Base-by-base conservation (phyloP, 163 green algal species). In the Prototheca wickerhamii region DNA sequence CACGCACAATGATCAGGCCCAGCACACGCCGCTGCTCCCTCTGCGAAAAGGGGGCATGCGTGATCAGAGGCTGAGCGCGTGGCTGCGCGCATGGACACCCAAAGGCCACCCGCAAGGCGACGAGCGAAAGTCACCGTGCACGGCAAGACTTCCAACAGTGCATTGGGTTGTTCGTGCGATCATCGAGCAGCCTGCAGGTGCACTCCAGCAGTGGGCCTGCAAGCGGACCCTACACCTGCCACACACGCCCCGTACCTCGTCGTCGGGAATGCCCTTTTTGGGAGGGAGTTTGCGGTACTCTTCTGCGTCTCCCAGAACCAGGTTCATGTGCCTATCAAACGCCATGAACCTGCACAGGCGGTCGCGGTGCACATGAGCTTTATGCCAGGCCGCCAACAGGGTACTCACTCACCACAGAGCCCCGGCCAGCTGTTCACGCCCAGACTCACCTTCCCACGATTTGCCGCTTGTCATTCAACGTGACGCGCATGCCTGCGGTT, bases 291-390 rank as follows among this genome's bases (percentile, higher is more conserved):
- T 90, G 15, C 93, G 73, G 75, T 91, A 95, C 77, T 98, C 91
- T 65, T 97, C 91, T 2, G 86, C 80, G 55, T 98, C 91, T 2
- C 86, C 91, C 46, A 98, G 70, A 33, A 97, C 91, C 37, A 98
- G 70, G 68, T 98, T 98, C 86, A 98, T 91, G 72, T 98, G 91
- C n/a, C 86, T 79, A 62, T 98, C 91, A 67, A 96, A 98, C 1
- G 91, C 91, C 87, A 97, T 95, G 72, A 99, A 99, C 68, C 92
- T 95, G 72, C 67, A 64, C n/a, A n/a, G n/a, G n/a, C n/a, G n/a
- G n/a, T n/a, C n/a, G n/a, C n/a, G n/a, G n/a, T n/a, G n/a, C n/a
- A n/a, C n/a, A n/a, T n/a, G n/a, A n/a, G n/a, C n/a, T n/a, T n/a
- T n/a, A n/a, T n/a, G n/a, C 40, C 40, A 49, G 40, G 40, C 40